These are phyloP conservation scores for Salinomyces thailandicus DNA, from an alignment of 2,329 filamentous ascomycete species.

Conservation along the genomic window DNA sequence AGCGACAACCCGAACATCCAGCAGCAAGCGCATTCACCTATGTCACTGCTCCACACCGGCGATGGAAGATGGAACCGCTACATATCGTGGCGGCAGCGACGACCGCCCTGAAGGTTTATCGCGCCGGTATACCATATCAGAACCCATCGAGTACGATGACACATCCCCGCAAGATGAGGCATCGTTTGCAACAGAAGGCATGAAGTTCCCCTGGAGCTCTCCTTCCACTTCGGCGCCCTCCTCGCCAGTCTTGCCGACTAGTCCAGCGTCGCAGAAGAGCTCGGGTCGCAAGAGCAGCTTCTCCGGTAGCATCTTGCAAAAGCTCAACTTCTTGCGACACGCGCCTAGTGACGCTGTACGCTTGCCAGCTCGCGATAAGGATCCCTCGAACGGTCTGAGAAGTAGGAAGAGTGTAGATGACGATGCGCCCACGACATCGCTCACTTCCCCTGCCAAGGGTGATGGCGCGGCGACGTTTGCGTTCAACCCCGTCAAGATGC, in stretches of 20 bases:
- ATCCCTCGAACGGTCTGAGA: conserved; percentile 18
- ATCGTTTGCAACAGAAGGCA: conserved; percentile 12
- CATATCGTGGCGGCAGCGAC: conserved; percentile 4
- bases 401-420: conserved; percentile 23
- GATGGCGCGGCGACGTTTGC: conserved; percentile 41
- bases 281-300: conserved; percentile 42
- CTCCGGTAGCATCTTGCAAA: conserved; percentile 57
- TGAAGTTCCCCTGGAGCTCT: conserved; percentile 19
- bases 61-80: conserved; percentile 7
- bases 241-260: conserved; percentile 4
- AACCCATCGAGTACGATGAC: conserved; percentile 2
- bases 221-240: conserved; percentile 12
- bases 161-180: conserved; percentile 7
- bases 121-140: conserved; percentile 8
- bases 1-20: too few relatives aligned
- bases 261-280: not conserved
- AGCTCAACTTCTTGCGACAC: conserved; percentile 56
- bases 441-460: conserved; percentile 25
- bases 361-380: conserved; percentile 22
- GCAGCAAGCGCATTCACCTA: conserved; percentile 1
- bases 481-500: conserved; percentile 41
- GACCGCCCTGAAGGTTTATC: conserved; percentile 5
- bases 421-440: conserved; percentile 16
- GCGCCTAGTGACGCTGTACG: conserved; percentile 26
- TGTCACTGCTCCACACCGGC: not conserved